Conservation (phyloP, 257 asterid species). For the Solanum rostratum region DNA sequence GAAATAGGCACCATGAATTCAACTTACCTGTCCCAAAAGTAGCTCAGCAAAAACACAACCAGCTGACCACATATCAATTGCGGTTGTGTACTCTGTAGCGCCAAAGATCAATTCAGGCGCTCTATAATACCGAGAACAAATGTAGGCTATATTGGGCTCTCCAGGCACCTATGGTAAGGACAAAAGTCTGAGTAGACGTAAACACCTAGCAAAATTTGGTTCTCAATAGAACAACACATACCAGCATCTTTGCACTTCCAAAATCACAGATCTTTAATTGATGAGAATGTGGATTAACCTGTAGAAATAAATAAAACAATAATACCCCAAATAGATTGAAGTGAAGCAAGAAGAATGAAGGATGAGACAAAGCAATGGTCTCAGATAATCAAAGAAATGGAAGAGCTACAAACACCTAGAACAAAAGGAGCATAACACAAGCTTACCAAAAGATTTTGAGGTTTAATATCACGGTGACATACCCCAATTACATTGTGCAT, state of each 20-base stretch:
- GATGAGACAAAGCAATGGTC: background rate
- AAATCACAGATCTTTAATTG: slow-evolving; percentile 79
- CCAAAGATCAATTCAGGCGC: slow-evolving; percentile 89
- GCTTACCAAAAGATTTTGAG: slow-evolving; percentile 69
- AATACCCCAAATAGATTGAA: background rate
- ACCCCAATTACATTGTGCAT: slow-evolving; percentile 76
- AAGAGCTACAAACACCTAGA: background rate
- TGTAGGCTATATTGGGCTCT: slow-evolving; percentile 82
- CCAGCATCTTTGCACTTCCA: slow-evolving; percentile 89
- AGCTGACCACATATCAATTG: slow-evolving; percentile 78
- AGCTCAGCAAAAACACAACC: slow-evolving; percentile 85
- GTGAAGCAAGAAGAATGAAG: background rate
- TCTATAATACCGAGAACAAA: slow-evolving; percentile 79
- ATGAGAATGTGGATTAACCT: slow-evolving; percentile 84
- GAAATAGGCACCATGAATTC: background rate
- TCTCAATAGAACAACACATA: slow-evolving; percentile 18
- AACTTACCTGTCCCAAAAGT: slow-evolving; percentile 69
- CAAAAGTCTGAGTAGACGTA: background rate
- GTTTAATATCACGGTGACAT: slow-evolving; percentile 87
- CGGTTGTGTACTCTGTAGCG: slow-evolving; percentile 73
- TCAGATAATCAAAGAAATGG: background rate
- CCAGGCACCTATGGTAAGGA: slow-evolving; percentile 56
- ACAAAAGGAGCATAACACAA: background rate
- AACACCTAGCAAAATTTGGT: background rate
- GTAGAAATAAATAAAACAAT: slow-evolving; percentile 2